These are phyloP conservation scores for Apophysomyces variabilis DNA, from an alignment of 371 early-diverging fungal genomes.

Conservation along the genomic window DNA sequence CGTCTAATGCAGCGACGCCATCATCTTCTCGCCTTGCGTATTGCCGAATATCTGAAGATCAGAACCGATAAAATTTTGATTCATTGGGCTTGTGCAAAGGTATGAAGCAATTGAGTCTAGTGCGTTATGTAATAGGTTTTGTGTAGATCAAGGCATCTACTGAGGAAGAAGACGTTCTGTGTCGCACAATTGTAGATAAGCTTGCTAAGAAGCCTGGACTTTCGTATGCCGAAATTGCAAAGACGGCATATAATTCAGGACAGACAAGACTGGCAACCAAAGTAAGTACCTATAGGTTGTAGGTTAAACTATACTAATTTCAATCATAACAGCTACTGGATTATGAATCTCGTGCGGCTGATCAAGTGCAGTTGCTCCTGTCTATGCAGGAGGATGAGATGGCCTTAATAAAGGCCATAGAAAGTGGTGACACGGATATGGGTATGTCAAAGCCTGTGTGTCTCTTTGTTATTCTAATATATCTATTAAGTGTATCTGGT, in stretches of 20 bases:
- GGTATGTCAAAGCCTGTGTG: slow-evolving; percentile 45
- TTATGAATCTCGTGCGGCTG: slow-evolving; percentile 91
- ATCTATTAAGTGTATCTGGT: slow-evolving; percentile 81
- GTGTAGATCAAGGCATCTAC: slow-evolving; percentile 76
- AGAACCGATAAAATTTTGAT: slow-evolving; percentile 83
- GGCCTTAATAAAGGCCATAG: slow-evolving; percentile 89
- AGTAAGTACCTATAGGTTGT: slow-evolving; percentile 40
- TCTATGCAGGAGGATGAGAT: slow-evolving; percentile 91
- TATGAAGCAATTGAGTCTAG: slow-evolving; percentile 23
- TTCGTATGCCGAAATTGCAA: slow-evolving; percentile 92
- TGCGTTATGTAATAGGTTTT: not conserved
- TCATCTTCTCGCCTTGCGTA: slow-evolving; percentile 83
- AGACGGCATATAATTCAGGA: slow-evolving; percentile 87
- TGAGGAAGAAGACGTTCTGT: slow-evolving; percentile 87
- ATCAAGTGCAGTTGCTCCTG: slow-evolving; percentile 93
- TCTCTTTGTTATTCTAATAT: not conserved
- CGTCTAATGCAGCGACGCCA: slow-evolving; percentile 84
- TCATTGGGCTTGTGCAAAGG: slow-evolving; percentile 96
- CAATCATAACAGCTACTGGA: slow-evolving; percentile 66
- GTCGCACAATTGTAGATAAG: slow-evolving; percentile 79
- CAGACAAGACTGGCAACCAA: slow-evolving; percentile 88
- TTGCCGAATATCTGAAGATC: slow-evolving; percentile 84
- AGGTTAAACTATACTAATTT: not conserved
- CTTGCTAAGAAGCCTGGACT: slow-evolving; percentile 73
- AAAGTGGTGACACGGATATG: slow-evolving; percentile 94